These are phyloP conservation scores for Aegilops tauschii DNA, from an alignment of 176 grass and related monocot species.

Conservation along the genomic window DNA sequence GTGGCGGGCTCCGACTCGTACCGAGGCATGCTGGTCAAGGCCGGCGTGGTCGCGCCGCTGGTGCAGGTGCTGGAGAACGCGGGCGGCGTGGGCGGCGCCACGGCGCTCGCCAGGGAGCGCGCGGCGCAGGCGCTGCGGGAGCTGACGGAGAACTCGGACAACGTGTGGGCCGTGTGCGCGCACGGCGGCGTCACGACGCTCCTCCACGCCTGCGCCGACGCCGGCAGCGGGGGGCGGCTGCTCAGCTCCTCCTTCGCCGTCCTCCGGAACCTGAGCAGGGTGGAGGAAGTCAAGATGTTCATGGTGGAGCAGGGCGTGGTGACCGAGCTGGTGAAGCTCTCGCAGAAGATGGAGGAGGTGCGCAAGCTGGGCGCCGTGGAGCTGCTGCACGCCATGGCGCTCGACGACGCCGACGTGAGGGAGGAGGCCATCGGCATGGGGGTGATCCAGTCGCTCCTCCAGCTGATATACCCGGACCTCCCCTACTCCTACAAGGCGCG, in stretches of 20 bases:
- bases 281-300: slow-evolving; percentile 80
- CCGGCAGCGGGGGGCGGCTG: slow-evolving; percentile 42
- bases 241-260: slow-evolving; percentile 58
- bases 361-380: slow-evolving; percentile 58
- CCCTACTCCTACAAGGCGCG: slow-evolving; percentile 69
- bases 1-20: slow-evolving; percentile 47
- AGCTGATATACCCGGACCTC: slow-evolving; percentile 67
- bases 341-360: slow-evolving; percentile 57
- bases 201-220: slow-evolving; percentile 38
- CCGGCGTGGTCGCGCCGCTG: slow-evolving; percentile 61
- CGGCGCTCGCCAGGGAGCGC: slow-evolving; percentile 45
- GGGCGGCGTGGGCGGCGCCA: background rate
- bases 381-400: slow-evolving; percentile 56
- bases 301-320: slow-evolving; percentile 77
- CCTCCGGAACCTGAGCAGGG: slow-evolving; percentile 62
- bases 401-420: slow-evolving; percentile 47
- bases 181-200: slow-evolving; percentile 77
- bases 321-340: slow-evolving; percentile 56
- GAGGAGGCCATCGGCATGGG: slow-evolving; percentile 56
- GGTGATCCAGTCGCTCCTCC: slow-evolving; percentile 55
- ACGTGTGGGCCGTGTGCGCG: slow-evolving; percentile 90
- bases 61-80: slow-evolving; percentile 60
- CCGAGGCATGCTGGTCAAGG: slow-evolving; percentile 60
- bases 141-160: slow-evolving; percentile 91
- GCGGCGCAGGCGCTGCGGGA: slow-evolving; percentile 55